These are phyloP conservation scores for Echinosophora koreensis DNA, from an alignment of 306 rosid species.

Conservation along the genomic window DNA sequence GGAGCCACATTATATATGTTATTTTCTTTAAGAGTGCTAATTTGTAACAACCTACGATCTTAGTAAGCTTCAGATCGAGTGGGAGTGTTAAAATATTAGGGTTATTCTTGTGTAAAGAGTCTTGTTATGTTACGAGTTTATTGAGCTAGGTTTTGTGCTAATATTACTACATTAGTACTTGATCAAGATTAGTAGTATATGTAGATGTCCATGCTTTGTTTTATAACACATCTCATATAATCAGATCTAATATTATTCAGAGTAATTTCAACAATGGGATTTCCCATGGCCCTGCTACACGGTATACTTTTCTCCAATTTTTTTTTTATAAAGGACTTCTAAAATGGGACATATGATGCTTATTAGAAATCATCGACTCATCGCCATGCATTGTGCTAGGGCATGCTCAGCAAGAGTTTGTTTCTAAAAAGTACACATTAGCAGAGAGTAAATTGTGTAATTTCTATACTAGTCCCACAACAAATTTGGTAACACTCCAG, in stretches of 20 bases:
- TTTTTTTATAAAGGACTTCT: not conserved
- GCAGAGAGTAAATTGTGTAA: constrained; percentile 11
- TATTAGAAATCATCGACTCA: not conserved
- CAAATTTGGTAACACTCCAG: not conserved
- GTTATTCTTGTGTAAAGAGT: not conserved
- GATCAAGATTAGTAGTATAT: not conserved
- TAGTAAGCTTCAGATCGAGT: not conserved
- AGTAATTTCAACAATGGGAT: not conserved
- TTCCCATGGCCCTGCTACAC: not conserved
- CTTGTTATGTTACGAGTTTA: not conserved
- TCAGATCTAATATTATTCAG: not conserved
- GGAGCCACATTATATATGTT: not conserved
- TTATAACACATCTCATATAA: not conserved
- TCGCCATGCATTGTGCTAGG: not conserved
- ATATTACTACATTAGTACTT: not conserved
- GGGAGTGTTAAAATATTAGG: not conserved
- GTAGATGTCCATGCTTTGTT: not conserved
- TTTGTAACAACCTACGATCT: not conserved
- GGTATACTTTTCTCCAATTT: not conserved
- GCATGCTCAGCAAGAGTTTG: not conserved
- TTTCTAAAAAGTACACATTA: constrained; percentile 18
- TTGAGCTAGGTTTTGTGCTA: not conserved
- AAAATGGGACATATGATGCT: constrained; percentile 4
- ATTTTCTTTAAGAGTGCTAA: not conserved
- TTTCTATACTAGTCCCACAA: not conserved